Evolutionary conservation across 306 rosid genomes (phyloP).

Genomic region (Castanea crenata): DNA sequence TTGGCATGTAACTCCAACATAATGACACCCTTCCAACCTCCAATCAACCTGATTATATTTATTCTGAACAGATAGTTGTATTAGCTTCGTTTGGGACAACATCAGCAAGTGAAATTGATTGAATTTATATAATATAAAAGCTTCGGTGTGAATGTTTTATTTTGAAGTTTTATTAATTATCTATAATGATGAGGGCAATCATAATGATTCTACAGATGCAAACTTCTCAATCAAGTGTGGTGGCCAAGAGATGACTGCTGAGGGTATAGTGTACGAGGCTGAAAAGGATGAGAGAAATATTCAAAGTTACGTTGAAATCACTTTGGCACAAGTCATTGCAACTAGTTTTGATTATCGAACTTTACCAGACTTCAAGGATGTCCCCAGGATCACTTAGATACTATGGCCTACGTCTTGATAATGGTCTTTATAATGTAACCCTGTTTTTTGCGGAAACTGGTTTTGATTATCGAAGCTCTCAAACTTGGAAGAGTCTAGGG

Average conservation of each 20-base stretch:
- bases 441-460: slow-evolving; percentile 67
- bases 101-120: no score
- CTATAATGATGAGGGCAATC: background rate
- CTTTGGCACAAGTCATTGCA: slow-evolving; percentile 27
- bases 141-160: no score
- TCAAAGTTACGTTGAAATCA: slow-evolving; percentile 13
- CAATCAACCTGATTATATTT: no score
- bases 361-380: slow-evolving; percentile 66
- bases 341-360: slow-evolving; percentile 15
- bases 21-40: no score
- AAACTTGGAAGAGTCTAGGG: slow-evolving; percentile 64
- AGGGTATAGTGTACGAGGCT: slow-evolving; percentile 36
- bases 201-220: slow-evolving; percentile 41
- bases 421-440: slow-evolving; percentile 60
- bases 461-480: slow-evolving; percentile 22
- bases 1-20: no score
- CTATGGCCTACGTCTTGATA: slow-evolving; percentile 71
- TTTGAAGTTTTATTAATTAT: no score
- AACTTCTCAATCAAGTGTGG: slow-evolving; percentile 72
- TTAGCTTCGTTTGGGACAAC: no score
- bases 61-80: no score
- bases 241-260: slow-evolving; percentile 40
- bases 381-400: slow-evolving; percentile 81
- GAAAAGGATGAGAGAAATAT: slow-evolving; percentile 30
- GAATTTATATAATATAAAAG: no score